Base-by-base conservation (phyloP, 2,329 filamentous ascomycete species). In the Colletotrichum filicis region DNA sequence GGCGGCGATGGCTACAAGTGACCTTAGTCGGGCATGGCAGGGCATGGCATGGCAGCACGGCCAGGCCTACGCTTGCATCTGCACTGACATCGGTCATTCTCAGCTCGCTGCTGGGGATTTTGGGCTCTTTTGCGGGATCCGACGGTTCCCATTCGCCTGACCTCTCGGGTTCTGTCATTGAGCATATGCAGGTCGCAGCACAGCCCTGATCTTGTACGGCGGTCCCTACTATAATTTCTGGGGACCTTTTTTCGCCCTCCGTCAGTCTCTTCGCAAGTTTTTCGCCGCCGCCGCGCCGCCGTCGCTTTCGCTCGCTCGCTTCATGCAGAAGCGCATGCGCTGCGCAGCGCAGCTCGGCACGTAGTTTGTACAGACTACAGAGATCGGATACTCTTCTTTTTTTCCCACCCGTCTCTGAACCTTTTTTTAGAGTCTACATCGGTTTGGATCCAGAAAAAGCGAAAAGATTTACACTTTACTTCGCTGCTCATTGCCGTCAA, bases 121-220 rank as follows among this genome's bases (percentile, higher is more conserved):
- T 49, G 42, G 42, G 42, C 42, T n/a, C 42, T 49, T 57, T 24
- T 67, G 79, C 77, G 77, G 76, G 75, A 75, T 74, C 68, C 73
- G 70, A 63, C 72, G 75, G 66, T 73, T 76, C 68, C 77, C 75
- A 79, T 80, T 78, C 77, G 80, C 75, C 78, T 77, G 75, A 32
- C 55, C 74, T 74, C 63, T 67, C 77, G 78, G 74, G 72, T 79
- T 78, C 78, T 81, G 76, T 78, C 75, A 76, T 76, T 76, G 75
- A 80, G 75, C 77, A 78, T 79, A 80, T 80, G 80, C 80, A 80
- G 68, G 79, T 78, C 73, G 74, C 75, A 78, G 79, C 80, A 82
- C 81, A 80, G 81, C 81, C 80, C 76, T 68, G 77, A 66, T 69
- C 71, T 35, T 66, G 55, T 26, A 66, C 53, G 55, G 57, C 70